Conservation (phyloP, 352 stramenopile species). For the Globisporangium nagaii region DNA sequence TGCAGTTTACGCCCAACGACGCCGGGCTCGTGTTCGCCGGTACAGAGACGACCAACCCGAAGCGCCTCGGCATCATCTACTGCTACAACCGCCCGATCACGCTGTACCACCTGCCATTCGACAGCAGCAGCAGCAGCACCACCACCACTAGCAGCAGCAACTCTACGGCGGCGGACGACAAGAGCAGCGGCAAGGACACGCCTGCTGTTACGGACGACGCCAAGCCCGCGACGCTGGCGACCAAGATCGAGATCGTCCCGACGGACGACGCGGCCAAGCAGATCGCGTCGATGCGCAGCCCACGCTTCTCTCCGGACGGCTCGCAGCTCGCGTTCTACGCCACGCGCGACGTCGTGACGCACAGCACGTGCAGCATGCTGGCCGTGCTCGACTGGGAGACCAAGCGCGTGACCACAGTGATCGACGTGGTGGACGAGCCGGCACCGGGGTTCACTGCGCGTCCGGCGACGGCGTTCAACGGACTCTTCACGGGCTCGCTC, state of each 20-base stretch:
- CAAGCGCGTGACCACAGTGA: conserved; percentile 50
- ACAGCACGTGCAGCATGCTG: conserved; percentile 72
- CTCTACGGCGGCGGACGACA: too few relatives aligned
- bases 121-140: too few relatives aligned
- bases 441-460: conserved; percentile 21
- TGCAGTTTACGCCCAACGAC: conserved; percentile 54
- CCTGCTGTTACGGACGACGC: too few relatives aligned
- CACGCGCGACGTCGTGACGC: conserved; percentile 60
- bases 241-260: conserved; percentile 32
- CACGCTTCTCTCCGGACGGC: conserved; percentile 64
- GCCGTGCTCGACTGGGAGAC: conserved; percentile 57
- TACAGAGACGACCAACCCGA: conserved; percentile 47
- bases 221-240: conserved; percentile 24
- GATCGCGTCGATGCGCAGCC: conserved; percentile 50
- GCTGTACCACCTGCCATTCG: conserved; percentile 48
- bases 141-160: too few relatives aligned
- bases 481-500: conserved; percentile 56
- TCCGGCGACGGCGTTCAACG: conserved; percentile 56
- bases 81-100: conserved; percentile 78
- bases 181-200: too few relatives aligned
- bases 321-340: conserved; percentile 62
- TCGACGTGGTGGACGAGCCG: conserved; percentile 60
- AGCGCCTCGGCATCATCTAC: conserved; percentile 78
- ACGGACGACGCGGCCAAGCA: conserved; percentile 27
- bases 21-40: conserved; percentile 59